These are phyloP conservation scores for Fusarium concolor DNA, from an alignment of 2,329 filamentous ascomycete species.

Conservation along the genomic window DNA sequence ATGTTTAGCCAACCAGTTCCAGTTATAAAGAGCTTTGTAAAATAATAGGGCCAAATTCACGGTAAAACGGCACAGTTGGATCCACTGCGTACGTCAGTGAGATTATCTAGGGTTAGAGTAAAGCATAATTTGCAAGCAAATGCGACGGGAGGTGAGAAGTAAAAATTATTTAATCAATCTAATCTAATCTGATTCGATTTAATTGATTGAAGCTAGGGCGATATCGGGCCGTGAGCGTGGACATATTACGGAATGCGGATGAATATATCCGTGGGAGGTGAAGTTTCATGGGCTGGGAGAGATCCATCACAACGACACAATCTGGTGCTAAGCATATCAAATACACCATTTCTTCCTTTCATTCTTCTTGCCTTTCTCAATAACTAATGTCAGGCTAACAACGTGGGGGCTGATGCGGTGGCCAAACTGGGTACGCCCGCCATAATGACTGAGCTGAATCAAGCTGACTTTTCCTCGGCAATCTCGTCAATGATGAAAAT, in stretches of 20 bases:
- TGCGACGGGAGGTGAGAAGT: too few relatives aligned
- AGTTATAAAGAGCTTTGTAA: background rate
- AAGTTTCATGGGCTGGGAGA: background rate
- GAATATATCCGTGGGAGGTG: background rate
- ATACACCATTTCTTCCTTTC: too few relatives aligned
- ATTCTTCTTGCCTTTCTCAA: too few relatives aligned
- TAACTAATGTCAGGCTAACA: background rate
- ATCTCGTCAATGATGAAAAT: background rate
- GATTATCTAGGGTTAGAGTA: constrained; percentile 1
- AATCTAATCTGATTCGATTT: constrained; percentile 38
- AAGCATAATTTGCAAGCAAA: background rate
- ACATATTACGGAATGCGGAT: background rate
- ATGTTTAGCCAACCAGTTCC: constrained; percentile 7
- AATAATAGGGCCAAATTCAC: constrained; percentile 1
- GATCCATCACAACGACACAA: background rate
- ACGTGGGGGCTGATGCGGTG: too few relatives aligned
- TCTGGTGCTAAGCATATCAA: background rate
- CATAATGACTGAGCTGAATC: too few relatives aligned
- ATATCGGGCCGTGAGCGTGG: background rate
- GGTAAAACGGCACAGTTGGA: constrained; percentile 22
- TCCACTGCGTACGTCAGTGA: constrained; percentile 20
- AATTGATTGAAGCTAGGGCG: background rate
- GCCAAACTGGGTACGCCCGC: too few relatives aligned
- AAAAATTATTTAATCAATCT: constrained; percentile 19
- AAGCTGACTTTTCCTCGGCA: background rate